Conservation (phyloP, 345 rosid genomes). For the Camelina sativa region DNA sequence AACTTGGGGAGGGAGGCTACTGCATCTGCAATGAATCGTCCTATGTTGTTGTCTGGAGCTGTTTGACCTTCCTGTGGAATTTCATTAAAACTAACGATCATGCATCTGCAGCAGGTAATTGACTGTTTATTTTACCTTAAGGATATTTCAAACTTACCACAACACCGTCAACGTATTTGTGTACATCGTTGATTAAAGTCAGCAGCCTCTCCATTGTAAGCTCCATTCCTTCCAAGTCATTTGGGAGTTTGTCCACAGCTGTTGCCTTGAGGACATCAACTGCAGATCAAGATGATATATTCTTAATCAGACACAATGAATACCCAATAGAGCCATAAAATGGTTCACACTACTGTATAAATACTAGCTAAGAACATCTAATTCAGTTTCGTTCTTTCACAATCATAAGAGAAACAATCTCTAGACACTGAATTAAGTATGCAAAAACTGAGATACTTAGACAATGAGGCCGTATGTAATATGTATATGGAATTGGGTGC, state of each 20-base stretch:
- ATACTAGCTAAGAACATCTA: not conserved
- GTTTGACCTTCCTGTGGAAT: conserved; percentile 70
- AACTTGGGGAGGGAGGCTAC: conserved; percentile 78
- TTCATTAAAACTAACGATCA: conserved; percentile 1
- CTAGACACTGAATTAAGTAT: not conserved
- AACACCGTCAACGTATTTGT: conserved; percentile 81
- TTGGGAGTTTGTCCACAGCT: conserved; percentile 80
- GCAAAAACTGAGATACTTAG: not conserved
- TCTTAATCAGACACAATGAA: conserved; percentile 5
- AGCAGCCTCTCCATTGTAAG: conserved; percentile 74
- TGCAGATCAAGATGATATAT: conserved; percentile 26
- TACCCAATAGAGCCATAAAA: not conserved
- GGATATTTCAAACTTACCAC: conserved; percentile 60
- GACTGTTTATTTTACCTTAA: not conserved
- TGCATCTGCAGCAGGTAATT: conserved; percentile 1
- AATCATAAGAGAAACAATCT: not conserved
- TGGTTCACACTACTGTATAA: not conserved
- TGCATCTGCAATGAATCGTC: conserved; percentile 71
- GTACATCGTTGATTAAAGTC: conserved; percentile 68
- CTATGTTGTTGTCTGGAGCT: conserved; percentile 72
- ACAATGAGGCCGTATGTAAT: not conserved
- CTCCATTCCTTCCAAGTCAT: conserved; percentile 99
- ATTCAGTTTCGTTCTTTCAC: not conserved
- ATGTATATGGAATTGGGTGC: not conserved
- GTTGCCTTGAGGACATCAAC: conserved; percentile 79